Percentiles rank a stretch among this genome's conserved stretches.
These are phyloP conservation scores for Dactylellina leptospora DNA, from an alignment of 2,329 filamentous ascomycete species.

Conservation along the genomic window DNA sequence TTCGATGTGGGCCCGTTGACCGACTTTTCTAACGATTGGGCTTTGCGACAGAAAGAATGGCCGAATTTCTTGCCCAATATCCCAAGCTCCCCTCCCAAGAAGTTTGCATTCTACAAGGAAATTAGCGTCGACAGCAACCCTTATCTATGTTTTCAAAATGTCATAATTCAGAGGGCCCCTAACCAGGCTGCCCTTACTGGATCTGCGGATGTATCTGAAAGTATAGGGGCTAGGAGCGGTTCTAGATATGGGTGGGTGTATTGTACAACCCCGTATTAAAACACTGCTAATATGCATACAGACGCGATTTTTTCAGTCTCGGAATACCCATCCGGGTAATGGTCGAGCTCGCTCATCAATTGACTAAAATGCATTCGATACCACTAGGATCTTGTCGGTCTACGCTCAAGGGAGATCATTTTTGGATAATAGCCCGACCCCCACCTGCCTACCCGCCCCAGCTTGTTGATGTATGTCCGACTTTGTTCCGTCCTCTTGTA, in stretches of 20 bases:
- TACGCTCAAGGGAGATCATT: constrained; percentile 43
- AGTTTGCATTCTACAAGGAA: constrained; percentile 53
- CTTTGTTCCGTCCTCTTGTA: background rate
- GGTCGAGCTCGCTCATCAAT: constrained; percentile 43
- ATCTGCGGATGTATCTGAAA: constrained; percentile 20
- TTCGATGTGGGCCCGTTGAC: constrained; percentile 51
- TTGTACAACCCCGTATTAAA: background rate
- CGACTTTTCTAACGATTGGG: constrained; percentile 52
- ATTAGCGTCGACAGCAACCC: constrained; percentile 50
- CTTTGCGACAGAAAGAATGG: constrained; percentile 52
- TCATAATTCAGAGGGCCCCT: constrained; percentile 52
- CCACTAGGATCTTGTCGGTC: constrained; percentile 45
- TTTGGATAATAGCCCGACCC: constrained; percentile 50
- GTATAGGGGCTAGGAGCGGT: constrained; percentile 25
- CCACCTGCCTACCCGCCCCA: constrained; percentile 51
- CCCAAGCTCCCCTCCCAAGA: constrained; percentile 41
- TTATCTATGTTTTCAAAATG: constrained; percentile 53
- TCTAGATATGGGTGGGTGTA: constrained; percentile 37
- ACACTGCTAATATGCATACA: constrained; percentile 1
- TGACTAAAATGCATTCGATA: constrained; percentile 47
- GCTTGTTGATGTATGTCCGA: constrained; percentile 43
- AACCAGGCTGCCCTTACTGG: constrained; percentile 18
- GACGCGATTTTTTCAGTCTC: constrained; percentile 50
- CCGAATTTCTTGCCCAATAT: constrained; percentile 51
- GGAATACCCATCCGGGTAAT: constrained; percentile 48